Base-by-base conservation (phyloP, 2,329 filamentous ascomycete genomes). In the Tolypocladium tropicale region DNA sequence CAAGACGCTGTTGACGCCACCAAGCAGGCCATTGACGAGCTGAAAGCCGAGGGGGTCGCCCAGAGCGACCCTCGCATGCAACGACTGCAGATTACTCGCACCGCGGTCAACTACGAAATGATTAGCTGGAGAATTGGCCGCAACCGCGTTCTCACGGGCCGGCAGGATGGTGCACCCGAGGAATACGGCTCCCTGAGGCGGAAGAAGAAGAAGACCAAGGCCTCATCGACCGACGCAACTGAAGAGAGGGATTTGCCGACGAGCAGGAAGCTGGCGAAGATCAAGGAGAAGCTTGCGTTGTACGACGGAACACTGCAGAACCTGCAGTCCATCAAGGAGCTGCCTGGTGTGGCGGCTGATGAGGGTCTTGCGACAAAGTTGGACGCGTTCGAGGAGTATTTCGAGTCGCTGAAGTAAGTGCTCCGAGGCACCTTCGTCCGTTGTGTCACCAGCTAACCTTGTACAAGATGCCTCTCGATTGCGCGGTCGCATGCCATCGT, bases 1-100 rank as follows among this genome's bases (percentile, higher is more conserved):
- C 94, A 97, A 71, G 93, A 99, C 68, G 90, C 90, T 3, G 90
- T 93, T 23, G 94, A 99, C 72, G 90, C 91, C 6, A 94, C 92
- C 0, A 95, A 96, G 71, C 85, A 88, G 63, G 91, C 91, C 12
- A 95, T 96, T 58, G 93, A 97, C 61, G 94, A 97, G 69, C 77
- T 96, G 56, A 82, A 83, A 53, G 85, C 82, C 58, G 94, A 99
- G 68, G 89, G 90, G 1, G 83, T 96, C 16, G 82, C 89, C 25
- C 89, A 90, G 68, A 85, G 90, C 56, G 93, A 99, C 66, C 75
- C 83, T 37, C 84, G 90, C 56, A 91, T 99, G 85, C 94, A 99
- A 72, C 86, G 91, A 63, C 76, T 99, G 50, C 92, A 96, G 62
- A 88, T 99, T 57, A 95, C 92, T 4, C 87, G 89, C 59, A 95